Conservation (phyloP, 1,284 basidiomycete genomes). For the Volvariella surrecta region DNA sequence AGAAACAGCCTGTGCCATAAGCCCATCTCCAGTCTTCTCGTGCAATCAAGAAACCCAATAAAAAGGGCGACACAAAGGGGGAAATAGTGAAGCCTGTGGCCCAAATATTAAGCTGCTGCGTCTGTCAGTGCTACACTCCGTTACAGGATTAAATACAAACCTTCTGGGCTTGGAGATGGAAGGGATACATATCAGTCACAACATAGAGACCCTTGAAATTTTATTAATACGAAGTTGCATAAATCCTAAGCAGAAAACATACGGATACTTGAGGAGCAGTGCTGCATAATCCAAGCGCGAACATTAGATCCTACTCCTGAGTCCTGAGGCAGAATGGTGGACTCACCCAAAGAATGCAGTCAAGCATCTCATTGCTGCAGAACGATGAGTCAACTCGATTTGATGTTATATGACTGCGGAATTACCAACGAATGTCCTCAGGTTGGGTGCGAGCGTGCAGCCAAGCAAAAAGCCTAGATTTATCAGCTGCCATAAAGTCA, state of each 20-base stretch:
- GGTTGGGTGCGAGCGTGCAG: conserved; percentile 47
- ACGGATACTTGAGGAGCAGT: conserved; percentile 66
- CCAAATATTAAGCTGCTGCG: conserved; percentile 55
- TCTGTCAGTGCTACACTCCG: neutral
- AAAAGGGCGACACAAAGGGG: conserved; percentile 61
- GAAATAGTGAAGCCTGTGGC: conserved; percentile 62
- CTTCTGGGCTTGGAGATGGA: conserved; percentile 70
- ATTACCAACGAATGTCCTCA: conserved; percentile 42
- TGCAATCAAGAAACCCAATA: conserved; percentile 63
- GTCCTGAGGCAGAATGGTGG: conserved; percentile 9
- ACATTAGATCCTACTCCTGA: too few species aligned
- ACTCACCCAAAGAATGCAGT: conserved; percentile 60
- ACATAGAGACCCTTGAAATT: conserved; percentile 47
- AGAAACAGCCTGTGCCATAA: conserved; percentile 61
- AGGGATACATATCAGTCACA: conserved; percentile 67
- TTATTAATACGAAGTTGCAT: neutral
- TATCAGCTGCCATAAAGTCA: conserved; percentile 26
- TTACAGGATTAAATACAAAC: conserved; percentile 11
- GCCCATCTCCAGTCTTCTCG: conserved; percentile 63
- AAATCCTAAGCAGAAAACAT: conserved; percentile 12
- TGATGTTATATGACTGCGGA: neutral
- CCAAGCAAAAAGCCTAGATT: conserved; percentile 44
- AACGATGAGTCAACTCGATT: conserved; percentile 1
- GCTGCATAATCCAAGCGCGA: conserved; percentile 21
- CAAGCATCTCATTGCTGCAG: conserved; percentile 58